phyloP scores from a whole-genome alignment of 2,329 filamentous ascomycete genomes.

The Blumeria graminis region DNA sequence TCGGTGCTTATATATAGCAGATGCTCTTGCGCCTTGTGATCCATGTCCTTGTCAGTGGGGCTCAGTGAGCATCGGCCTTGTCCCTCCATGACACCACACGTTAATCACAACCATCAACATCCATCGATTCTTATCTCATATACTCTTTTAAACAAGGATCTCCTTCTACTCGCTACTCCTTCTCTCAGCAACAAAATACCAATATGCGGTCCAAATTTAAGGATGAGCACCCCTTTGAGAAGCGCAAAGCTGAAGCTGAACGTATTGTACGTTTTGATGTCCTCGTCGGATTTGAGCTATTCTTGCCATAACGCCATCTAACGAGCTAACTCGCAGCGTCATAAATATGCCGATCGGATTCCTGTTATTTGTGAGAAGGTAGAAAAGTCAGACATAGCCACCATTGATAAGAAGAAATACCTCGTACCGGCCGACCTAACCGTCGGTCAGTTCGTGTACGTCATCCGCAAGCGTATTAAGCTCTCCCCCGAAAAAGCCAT shows the following conservation, averaged over 20 bases:
- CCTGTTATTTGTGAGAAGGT: conserved; percentile 99
- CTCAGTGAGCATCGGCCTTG: no score
- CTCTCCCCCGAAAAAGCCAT: conserved; percentile 98
- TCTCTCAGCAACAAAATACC: conserved; percentile 7
- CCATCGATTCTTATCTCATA: no score
- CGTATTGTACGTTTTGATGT: conserved; percentile 22
- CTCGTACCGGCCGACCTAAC: conserved; percentile 92
- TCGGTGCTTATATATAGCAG: no score
- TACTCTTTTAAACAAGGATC: no score
- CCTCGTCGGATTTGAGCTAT: no score
- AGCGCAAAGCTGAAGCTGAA: conserved; percentile 99
- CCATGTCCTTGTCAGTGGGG: no score
- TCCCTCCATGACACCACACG: no score
- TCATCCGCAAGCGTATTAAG: conserved; percentile 99
- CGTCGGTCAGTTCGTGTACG: conserved; percentile 98
- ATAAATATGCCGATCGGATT: conserved; percentile 97
- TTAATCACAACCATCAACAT: no score
- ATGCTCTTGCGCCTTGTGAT: no score
- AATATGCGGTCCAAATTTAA: conserved; percentile 99
- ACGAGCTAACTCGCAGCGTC: conserved; percentile 25
- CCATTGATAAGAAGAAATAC: conserved; percentile 99
- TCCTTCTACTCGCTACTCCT: no score
- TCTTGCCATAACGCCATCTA: not conserved
- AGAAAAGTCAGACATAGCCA: conserved; percentile 96
- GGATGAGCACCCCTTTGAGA: conserved; percentile 99